phyloP scores from a whole-genome alignment of 2,329 filamentous ascomycete genomes.

The Pseudogymnoascus sp. region DNA sequence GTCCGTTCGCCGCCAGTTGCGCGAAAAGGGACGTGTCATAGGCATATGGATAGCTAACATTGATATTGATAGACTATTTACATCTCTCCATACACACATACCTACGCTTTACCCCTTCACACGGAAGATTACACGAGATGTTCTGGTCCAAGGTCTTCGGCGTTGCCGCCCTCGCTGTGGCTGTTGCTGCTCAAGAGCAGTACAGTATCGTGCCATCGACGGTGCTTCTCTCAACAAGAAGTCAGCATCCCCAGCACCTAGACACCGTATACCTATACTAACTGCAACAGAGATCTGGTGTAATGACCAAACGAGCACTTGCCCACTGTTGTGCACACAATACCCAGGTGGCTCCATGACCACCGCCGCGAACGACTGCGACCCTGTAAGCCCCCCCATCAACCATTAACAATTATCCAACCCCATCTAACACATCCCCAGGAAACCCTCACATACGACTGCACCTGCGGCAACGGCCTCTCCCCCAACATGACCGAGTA shows the following conservation, averaged over 20 bases:
- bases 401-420: not conserved
- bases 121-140: slow-evolving; percentile 33
- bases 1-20: not conserved
- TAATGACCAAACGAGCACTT: slow-evolving; percentile 49
- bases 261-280: slow-evolving; percentile 14
- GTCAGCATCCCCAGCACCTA: slow-evolving; percentile 22
- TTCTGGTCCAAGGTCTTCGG: slow-evolving; percentile 38
- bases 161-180: slow-evolving; percentile 40
- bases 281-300: slow-evolving; percentile 53
- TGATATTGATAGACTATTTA: not conserved
- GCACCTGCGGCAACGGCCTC: slow-evolving; percentile 58
- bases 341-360: slow-evolving; percentile 33
- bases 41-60: not conserved
- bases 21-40: not conserved
- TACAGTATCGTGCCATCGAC: slow-evolving; percentile 53
- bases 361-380: slow-evolving; percentile 55
- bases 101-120: not conserved
- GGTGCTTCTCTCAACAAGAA: slow-evolving; percentile 39
- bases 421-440: slow-evolving; percentile 22
- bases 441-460: slow-evolving; percentile 57
- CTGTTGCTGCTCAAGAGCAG: slow-evolving; percentile 46
- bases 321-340: slow-evolving; percentile 66
- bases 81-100: not conserved
- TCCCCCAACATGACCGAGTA: slow-evolving; percentile 68
- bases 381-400: slow-evolving; percentile 42